Percentiles rank a stretch among this genome's conserved stretches.
Conservation (phyloP, 495 filamentous ascomycete genomes). For the Podospora bellae-mahoneyi region DNA sequence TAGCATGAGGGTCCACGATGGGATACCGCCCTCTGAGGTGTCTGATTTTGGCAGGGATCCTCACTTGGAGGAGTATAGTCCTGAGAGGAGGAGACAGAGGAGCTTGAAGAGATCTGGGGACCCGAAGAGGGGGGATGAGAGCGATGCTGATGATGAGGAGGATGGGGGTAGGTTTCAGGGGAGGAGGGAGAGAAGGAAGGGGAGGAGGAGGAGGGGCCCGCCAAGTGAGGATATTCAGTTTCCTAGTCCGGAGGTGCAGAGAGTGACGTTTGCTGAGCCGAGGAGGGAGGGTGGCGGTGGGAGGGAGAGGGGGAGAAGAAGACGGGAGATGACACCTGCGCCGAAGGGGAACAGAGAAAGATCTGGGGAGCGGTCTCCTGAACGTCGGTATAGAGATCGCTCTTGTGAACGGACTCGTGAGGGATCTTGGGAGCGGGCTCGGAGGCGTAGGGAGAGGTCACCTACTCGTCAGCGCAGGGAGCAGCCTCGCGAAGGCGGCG, state of each 20-base stretch:
- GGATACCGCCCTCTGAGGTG: background rate
- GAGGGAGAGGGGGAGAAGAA: background rate
- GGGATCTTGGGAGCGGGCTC: too few species aligned
- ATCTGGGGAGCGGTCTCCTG: too few species aligned
- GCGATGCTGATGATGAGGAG: background rate
- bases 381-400: too few species aligned
- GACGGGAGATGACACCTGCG: background rate
- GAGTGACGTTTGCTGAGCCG: background rate
- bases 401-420: too few species aligned
- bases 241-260: background rate
- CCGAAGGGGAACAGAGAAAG: too few species aligned
- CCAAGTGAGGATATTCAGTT: background rate
- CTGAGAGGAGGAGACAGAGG: background rate
- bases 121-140: background rate
- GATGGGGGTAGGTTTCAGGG: too few species aligned
- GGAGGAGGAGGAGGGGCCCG: background rate
- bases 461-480: too few species aligned
- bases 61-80: background rate
- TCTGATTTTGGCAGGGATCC: background rate
- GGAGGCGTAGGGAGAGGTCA: too few species aligned
- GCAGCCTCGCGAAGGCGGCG: too few species aligned
- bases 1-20: background rate
- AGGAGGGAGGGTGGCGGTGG: background rate
- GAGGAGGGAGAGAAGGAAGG: too few species aligned
- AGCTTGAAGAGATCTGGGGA: background rate